Conservation (phyloP, 345 rosid genomes). For the thale cress (Arabidopsis thaliana) region TAIR10.1 NC_003071.7:11796501-11797000, state of each 20-base stretch:
- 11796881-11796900: not conserved
- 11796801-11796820: not conserved
- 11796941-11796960: not conserved
- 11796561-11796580: constrained; percentile 13
- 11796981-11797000: not conserved
- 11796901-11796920: not conserved
- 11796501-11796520: constrained; percentile 19
- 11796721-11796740: constrained; percentile 31
- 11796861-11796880: not conserved
- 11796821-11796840: not conserved
- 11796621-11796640: constrained; percentile 23
- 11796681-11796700: constrained; percentile 1
- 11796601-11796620: constrained; percentile 4
- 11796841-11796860: not conserved
- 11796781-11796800: not conserved
- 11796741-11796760: constrained; percentile 19
- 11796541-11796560: constrained; percentile 18
- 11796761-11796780: not conserved
- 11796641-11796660: constrained; percentile 10
- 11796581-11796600: constrained; percentile 31
- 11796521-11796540: constrained; percentile 36
- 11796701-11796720: constrained; percentile 31
- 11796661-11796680: not conserved
- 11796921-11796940: not conserved
- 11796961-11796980: not conserved